phyloP scores from a whole-genome alignment of 108 stramenopile genomes.

The Nitzschia sp. region DNA sequence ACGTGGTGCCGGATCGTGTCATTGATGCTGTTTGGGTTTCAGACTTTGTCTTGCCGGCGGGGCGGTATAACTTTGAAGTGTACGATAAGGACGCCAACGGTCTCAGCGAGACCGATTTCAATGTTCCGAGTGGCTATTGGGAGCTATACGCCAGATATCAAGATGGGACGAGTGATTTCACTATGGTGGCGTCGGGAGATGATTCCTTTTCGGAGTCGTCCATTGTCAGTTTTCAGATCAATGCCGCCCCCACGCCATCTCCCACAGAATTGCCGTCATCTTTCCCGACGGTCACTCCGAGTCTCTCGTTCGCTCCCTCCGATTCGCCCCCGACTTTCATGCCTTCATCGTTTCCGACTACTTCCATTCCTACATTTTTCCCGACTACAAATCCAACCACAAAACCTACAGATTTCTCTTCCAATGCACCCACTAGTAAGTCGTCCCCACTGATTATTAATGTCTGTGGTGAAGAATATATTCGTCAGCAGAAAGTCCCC shows the following conservation, averaged over 20 bases:
- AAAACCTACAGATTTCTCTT: not conserved
- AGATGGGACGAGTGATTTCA: constrained; percentile 6
- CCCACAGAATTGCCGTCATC: not conserved
- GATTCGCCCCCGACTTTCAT: not conserved
- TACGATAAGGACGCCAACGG: constrained; percentile 50
- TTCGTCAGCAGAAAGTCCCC: too few species aligned
- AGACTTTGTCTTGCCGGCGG: constrained; percentile 16
- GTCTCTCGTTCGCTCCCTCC: not conserved
- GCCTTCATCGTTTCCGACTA: not conserved
- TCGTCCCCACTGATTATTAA: too few species aligned
- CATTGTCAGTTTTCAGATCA: not conserved
- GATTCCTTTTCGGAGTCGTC: not conserved
- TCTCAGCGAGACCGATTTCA: constrained; percentile 14
- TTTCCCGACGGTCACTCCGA: not conserved
- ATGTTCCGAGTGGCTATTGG: constrained; percentile 7
- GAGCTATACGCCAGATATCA: constrained; percentile 12
- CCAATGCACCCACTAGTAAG: not conserved
- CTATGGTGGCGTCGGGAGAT: not conserved
- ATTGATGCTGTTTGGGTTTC: not conserved
- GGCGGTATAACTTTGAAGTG: constrained; percentile 50
- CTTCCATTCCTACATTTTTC: not conserved
- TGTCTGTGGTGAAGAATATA: too few species aligned
- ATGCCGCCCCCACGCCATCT: not conserved
- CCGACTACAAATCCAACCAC: not conserved
- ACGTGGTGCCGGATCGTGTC: constrained; percentile 2